Evolutionary conservation across 208 protist species (phyloP), one percentile per base, ranked within the genome.

Genomic region (Acanthamoeba castellanii): DNA sequence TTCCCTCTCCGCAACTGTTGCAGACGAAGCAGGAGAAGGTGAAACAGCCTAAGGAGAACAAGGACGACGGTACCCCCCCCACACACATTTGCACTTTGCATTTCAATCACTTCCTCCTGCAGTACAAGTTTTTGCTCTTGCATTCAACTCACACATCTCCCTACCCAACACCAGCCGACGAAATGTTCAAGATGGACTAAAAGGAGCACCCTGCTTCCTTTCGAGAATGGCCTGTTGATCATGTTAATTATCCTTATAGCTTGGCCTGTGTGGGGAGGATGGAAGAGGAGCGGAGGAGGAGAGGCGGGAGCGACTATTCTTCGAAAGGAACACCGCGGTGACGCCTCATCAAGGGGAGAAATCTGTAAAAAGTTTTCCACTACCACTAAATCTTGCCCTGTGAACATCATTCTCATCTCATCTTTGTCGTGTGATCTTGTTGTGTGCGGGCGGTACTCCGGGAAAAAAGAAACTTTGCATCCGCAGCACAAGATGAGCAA

Each of bases 291-390:
- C 11, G 50, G 22, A 37, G 52, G 50, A 88, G 42, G 50, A 88
- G 42, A 50, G 37, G 47, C 18, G 30, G 50, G 52, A 88, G 47
- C 45, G 81, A 57, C 22, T n/a, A 45, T 57, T 3, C 25, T 88
- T 37, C n/a, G 81, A 64, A 87, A 88, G 52, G 81, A 85, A 57
- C 76, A 27, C 76, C 52, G 16, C 66, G 6, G n/a, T 25, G 25
- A 88, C 50, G 50, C 81, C 47, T 27, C 32, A 30, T 64, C 22
- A 64, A 42, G 81, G 76, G 45, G 81, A 64, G 22, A 55, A 34
- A 66, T 88, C 50, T 88, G 81, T 88, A 88, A 88, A 88, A 88
- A 88, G 81, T 88, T 88, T 88, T 88, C 81, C 81, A 88, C 81
- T 88, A 88, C 45, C 81, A 55, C 42, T 81, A 81, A 81, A 81